Conservation (phyloP, 768 basidiomycete species). For the Cystobasidium tubakii region DNA sequence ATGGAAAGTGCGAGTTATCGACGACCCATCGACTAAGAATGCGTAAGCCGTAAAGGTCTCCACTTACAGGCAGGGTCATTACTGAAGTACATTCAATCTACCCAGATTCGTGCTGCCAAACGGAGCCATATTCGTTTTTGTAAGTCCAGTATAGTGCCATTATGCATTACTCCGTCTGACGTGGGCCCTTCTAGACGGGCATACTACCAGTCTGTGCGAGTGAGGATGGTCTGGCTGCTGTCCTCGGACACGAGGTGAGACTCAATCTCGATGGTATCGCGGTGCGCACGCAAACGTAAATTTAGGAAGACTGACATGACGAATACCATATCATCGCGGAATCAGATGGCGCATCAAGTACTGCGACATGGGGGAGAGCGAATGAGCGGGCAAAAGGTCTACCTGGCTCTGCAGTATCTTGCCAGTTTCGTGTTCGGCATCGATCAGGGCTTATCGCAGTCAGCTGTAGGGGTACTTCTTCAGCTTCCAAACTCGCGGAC, state of each 20-base stretch:
- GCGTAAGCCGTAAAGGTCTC: slow-evolving; percentile 6
- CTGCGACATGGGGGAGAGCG: slow-evolving; percentile 52
- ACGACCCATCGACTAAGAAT: slow-evolving; percentile 29
- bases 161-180: background rate
- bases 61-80: no score
- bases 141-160: background rate
- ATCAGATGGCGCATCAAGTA: slow-evolving; percentile 50
- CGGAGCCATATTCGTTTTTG: slow-evolving; percentile 68
- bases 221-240: slow-evolving; percentile 74
- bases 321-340: no score
- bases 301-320: no score
- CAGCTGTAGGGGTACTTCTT: slow-evolving; percentile 30
- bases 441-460: slow-evolving; percentile 37
- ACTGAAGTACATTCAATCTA: background rate
- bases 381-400: slow-evolving; percentile 53
- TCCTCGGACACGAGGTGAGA: slow-evolving; percentile 69
- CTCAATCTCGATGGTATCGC: background rate
- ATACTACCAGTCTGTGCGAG: slow-evolving; percentile 65
- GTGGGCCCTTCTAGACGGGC: slow-evolving; percentile 55
- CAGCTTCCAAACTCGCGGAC: slow-evolving; percentile 71
- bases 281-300: no score
- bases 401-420: slow-evolving; percentile 58
- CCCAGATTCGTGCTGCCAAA: slow-evolving; percentile 51
- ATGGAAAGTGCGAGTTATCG: slow-evolving; percentile 33
- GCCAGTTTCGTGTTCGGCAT: slow-evolving; percentile 52